These are phyloP conservation scores for Amanita brunnescens DNA, from an alignment of 768 basidiomycete species.

Conservation along the genomic window DNA sequence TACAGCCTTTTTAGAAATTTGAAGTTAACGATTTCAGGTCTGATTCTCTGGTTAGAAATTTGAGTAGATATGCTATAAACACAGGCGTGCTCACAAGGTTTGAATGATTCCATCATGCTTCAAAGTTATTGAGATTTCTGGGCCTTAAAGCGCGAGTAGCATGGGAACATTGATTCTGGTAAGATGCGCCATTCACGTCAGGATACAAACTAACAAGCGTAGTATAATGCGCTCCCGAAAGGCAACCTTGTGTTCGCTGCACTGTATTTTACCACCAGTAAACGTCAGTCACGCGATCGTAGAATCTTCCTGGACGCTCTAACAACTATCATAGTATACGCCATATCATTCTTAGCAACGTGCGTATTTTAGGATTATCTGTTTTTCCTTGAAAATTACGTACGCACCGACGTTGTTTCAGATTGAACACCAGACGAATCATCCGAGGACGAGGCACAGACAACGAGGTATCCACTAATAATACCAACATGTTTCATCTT, in stretches of 20 bases:
- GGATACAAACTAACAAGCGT: neutral
- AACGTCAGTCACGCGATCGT: slow-evolving; percentile 33
- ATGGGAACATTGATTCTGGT: slow-evolving; percentile 48
- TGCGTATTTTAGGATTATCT: neutral
- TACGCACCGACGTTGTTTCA: slow-evolving; percentile 12
- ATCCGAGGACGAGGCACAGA: slow-evolving; percentile 51
- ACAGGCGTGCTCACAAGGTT: slow-evolving; percentile 59
- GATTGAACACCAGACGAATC: slow-evolving; percentile 52
- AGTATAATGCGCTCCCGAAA: slow-evolving; percentile 47
- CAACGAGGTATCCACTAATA: slow-evolving; percentile 28
- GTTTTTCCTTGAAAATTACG: slow-evolving; percentile 24
- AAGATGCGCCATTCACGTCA: slow-evolving; percentile 14
- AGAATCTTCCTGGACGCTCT: no score
- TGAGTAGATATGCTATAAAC: slow-evolving; percentile 55
- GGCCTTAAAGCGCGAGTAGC: slow-evolving; percentile 30
- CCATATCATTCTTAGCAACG: slow-evolving; percentile 30
- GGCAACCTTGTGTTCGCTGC: slow-evolving; percentile 55
- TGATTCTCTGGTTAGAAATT: slow-evolving; percentile 48
- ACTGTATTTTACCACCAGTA: slow-evolving; percentile 57
- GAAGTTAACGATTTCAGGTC: slow-evolving; percentile 27
- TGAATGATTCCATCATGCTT: neutral
- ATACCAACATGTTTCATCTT: slow-evolving; percentile 44
- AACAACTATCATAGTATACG: slow-evolving; percentile 37
- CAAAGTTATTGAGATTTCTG: slow-evolving; percentile 3
- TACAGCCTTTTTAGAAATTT: neutral